phyloP scores from a whole-genome alignment of 306 rosid species.

The Prunus fruticosa region DNA sequence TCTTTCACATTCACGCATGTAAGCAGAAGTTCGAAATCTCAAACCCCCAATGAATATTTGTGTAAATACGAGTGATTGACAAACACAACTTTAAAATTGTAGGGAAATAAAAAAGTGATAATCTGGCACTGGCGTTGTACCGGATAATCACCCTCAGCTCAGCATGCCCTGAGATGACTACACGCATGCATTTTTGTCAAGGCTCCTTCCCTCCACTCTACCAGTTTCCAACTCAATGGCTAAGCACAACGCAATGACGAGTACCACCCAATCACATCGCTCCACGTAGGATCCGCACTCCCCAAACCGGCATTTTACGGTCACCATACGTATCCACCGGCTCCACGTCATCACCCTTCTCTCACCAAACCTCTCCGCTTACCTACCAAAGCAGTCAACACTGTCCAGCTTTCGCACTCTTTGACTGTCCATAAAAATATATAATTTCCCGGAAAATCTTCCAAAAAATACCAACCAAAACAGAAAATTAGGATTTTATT shows the following conservation, averaged over 20 bases:
- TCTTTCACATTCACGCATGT: too few relatives aligned
- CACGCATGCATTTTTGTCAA: neutral
- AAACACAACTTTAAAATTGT: too few relatives aligned
- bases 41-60: too few relatives aligned
- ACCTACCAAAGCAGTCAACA: slow-evolving; percentile 41
- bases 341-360: neutral
- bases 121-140: neutral
- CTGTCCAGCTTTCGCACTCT: neutral
- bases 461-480: neutral
- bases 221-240: slow-evolving; percentile 18
- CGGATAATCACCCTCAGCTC: neutral
- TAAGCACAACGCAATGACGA: slow-evolving; percentile 43
- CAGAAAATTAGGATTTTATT: neutral
- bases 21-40: too few relatives aligned
- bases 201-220: neutral
- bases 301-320: slow-evolving; percentile 31
- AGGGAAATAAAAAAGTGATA: neutral
- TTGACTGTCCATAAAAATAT: neutral
- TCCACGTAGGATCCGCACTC: slow-evolving; percentile 31
- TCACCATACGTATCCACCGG: neutral
- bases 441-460: neutral
- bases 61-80: too few relatives aligned
- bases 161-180: neutral
- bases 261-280: slow-evolving; percentile 43
- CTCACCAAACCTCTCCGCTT: neutral